These are phyloP conservation scores for Geotrichum histeridarum DNA, from an alignment of 1,139 yeast species.

Conservation along the genomic window DNA sequence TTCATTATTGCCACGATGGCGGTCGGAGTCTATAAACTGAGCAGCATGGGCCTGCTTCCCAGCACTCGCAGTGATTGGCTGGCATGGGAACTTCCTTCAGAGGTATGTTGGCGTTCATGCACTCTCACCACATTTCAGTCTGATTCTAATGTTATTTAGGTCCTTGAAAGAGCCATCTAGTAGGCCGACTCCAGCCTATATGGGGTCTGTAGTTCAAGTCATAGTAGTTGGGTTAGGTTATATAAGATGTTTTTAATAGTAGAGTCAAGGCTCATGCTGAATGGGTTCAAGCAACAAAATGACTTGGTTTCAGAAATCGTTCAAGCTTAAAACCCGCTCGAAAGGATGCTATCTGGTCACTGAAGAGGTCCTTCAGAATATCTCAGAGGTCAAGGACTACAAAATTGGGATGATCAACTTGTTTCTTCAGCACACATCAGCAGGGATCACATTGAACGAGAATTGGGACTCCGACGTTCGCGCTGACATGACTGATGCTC, in stretches of 20 bases:
- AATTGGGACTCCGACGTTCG: conserved; percentile 79
- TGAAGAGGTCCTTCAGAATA: conserved; percentile 50
- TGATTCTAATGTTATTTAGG: background rate
- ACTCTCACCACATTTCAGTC: too few species aligned
- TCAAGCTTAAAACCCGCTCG: conserved; percentile 53
- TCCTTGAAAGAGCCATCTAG: conserved; percentile 5
- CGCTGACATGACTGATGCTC: conserved; percentile 56
- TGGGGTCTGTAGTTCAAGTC: background rate
- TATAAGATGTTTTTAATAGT: background rate
- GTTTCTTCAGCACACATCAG: conserved; percentile 74
- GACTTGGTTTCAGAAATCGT: conserved; percentile 43
- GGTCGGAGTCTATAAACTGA: conserved; percentile 80
- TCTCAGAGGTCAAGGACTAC: conserved; percentile 58
- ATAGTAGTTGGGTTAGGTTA: background rate
- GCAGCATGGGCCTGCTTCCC: conserved; percentile 87
- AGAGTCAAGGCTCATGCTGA: too few species aligned
- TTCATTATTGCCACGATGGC: conserved; percentile 63
- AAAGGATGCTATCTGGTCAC: conserved; percentile 71
- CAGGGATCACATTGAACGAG: conserved; percentile 70
- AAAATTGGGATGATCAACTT: conserved; percentile 61
- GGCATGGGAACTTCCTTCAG: conserved; percentile 65
- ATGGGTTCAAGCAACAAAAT: background rate
- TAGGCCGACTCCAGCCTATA: background rate
- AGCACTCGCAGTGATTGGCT: conserved; percentile 87
- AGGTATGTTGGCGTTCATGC: conserved; percentile 25